Percentiles rank a stretch among this genome's conserved stretches.
Evolutionary conservation across 2,329 filamentous ascomycete species (phyloP).

Genomic region (Escovopsis sp.): DNA sequence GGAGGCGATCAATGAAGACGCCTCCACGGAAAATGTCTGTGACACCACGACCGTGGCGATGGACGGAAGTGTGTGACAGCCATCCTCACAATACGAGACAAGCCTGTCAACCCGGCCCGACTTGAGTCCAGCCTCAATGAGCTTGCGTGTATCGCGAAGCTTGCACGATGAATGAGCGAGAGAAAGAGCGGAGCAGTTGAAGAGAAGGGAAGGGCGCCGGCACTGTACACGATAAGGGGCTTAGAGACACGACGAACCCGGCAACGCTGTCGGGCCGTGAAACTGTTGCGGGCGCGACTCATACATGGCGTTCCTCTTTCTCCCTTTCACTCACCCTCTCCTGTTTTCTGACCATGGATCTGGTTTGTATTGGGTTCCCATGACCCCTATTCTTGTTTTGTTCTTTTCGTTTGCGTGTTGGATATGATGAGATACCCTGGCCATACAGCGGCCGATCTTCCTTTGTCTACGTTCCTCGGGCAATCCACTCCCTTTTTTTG

Average conservation of each 20-base stretch:
- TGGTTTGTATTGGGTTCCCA: too few species aligned
- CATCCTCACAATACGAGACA: too few species aligned
- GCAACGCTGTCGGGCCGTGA: not conserved
- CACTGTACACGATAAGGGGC: too few species aligned
- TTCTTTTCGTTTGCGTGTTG: not conserved
- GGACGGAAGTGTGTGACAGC: not conserved
- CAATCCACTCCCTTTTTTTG: too few species aligned
- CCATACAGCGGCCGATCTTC: conserved; percentile 7
- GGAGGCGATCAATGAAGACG: conserved; percentile 40
- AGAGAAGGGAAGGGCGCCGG: too few species aligned
- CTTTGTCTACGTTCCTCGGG: conserved; percentile 3
- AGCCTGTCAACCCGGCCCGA: too few species aligned
- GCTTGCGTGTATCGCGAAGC: too few species aligned
- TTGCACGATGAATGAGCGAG: too few species aligned
- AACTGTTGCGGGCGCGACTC: not conserved
- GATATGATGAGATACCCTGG: conserved; percentile 8
- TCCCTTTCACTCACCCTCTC: conserved; percentile 1
- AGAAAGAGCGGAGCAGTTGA: too few species aligned
- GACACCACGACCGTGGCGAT: conserved; percentile 5
- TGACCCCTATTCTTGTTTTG: not conserved
- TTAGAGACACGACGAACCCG: not conserved
- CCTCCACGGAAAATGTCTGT: conserved; percentile 41
- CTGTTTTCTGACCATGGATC: not conserved
- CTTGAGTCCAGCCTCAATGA: too few species aligned
- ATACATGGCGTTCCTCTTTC: not conserved